Conservation (phyloP, 2,329 filamentous ascomycete genomes). For the Pseudovirgaria hyperparasitica region DNA sequence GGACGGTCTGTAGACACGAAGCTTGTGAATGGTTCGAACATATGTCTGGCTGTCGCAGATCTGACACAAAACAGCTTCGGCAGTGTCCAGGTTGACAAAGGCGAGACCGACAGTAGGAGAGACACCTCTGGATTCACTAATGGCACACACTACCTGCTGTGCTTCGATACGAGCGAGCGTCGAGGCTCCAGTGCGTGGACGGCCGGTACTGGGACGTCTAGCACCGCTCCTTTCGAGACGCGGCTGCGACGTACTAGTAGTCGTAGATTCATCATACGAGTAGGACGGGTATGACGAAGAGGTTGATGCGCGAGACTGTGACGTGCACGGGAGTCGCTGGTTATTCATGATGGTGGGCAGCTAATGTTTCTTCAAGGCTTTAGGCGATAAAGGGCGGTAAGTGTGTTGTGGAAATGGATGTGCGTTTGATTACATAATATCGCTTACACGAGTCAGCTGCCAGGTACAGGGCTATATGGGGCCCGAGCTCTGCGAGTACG, state of each 20-base stretch:
- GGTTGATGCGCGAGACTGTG: constrained; percentile 15
- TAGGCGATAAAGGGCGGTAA: too few species aligned
- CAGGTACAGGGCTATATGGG: too few species aligned
- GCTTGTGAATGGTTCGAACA: constrained; percentile 74
- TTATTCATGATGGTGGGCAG: constrained; percentile 8
- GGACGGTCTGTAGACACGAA: constrained; percentile 67
- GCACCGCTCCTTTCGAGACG: constrained; percentile 13
- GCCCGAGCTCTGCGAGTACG: too few species aligned
- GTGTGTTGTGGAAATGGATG: too few species aligned
- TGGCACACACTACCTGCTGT: constrained; percentile 73
- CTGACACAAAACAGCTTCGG: constrained; percentile 74
- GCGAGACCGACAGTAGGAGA: constrained; percentile 74
- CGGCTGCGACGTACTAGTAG: constrained; percentile 22
- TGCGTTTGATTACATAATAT: too few species aligned
- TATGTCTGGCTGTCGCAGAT: constrained; percentile 92
- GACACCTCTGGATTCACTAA: constrained; percentile 78
- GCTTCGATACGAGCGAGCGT: constrained; percentile 42
- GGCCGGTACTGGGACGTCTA: constrained; percentile 29
- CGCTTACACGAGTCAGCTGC: too few species aligned
- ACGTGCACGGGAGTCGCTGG: too few species aligned
- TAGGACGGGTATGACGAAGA: constrained; percentile 20
- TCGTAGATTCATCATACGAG: constrained; percentile 21
- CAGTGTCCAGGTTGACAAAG: constrained; percentile 75
- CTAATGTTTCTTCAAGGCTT: too few species aligned
- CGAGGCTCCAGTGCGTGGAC: constrained; percentile 43